A percentile compares a stretch with the other conserved stretches of the same genome.
Conservation (phyloP, 2,329 filamentous ascomycete genomes). For the Nannizziopsis barbatae region DNA sequence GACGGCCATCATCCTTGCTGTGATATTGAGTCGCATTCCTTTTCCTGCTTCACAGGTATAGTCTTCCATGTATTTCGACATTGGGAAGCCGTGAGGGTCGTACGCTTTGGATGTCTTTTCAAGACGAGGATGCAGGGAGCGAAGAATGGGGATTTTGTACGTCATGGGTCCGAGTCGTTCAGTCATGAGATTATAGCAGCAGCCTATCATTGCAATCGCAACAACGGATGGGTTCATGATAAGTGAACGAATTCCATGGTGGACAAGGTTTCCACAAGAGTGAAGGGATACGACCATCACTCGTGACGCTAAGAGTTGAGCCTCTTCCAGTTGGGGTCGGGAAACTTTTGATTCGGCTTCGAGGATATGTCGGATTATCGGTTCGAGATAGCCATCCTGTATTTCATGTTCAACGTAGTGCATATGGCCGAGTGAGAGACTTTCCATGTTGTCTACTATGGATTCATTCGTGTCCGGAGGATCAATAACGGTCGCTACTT, state of each 20-base stretch:
- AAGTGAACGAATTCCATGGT: conserved; percentile 81
- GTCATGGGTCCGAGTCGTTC: conserved; percentile 78
- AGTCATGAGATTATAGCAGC: conserved; percentile 94
- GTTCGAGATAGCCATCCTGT: conserved; percentile 34
- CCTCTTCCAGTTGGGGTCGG: no score
- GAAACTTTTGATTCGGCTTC: conserved; percentile 11
- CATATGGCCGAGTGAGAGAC: conserved; percentile 24
- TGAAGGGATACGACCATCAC: conserved; percentile 91
- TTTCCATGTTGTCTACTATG: neutral
- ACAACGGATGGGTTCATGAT: conserved; percentile 71
- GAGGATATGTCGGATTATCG: conserved; percentile 29
- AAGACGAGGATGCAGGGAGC: conserved; percentile 61
- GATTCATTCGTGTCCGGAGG: neutral
- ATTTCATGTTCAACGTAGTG: conserved; percentile 38
- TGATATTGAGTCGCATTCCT: conserved; percentile 83
- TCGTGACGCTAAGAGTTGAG: conserved; percentile 26
- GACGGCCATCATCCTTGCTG: conserved; percentile 94
- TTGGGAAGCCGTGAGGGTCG: conserved; percentile 87
- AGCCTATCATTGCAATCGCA: conserved; percentile 91
- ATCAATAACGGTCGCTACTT: conserved; percentile 9
- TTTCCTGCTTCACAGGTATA: conserved; percentile 43
- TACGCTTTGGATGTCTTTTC: conserved; percentile 56
- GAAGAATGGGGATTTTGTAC: conserved; percentile 68
- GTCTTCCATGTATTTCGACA: conserved; percentile 59
- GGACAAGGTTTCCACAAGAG: conserved; percentile 93